Percentiles rank a stretch among this genome's conserved stretches.
These are phyloP conservation scores for Silene coronaria DNA, from an alignment of 179 eudicot species.

Conservation along the genomic window DNA sequence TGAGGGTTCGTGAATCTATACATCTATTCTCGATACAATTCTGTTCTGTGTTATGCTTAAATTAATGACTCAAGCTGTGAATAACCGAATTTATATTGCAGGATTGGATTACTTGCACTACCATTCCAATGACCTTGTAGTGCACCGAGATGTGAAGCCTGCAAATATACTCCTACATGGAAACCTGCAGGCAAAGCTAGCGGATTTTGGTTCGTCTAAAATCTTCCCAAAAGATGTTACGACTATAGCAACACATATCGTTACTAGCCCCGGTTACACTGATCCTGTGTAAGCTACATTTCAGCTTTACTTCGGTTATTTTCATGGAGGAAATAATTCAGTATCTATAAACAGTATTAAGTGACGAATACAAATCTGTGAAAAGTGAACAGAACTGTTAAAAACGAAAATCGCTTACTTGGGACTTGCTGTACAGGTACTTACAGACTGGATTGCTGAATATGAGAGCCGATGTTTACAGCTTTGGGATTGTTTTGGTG, in stretches of 20 bases:
- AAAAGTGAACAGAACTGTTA: too few species aligned
- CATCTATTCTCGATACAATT: neutral
- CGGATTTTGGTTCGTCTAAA: constrained; percentile 28
- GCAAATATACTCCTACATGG: constrained; percentile 23
- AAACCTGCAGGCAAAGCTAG: constrained; percentile 19
- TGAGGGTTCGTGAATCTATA: constrained; percentile 5
- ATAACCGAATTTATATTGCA: constrained; percentile 1
- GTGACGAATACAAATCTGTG: too few species aligned
- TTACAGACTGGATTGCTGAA: neutral
- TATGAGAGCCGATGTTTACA: constrained; percentile 13
- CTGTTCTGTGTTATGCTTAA: too few species aligned
- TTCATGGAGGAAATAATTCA: too few species aligned
- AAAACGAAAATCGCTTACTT: too few species aligned
- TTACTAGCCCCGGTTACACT: neutral
- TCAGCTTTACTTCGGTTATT: too few species aligned
- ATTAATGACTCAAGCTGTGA: neutral
- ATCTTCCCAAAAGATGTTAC: constrained; percentile 8
- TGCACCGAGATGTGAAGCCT: constrained; percentile 32
- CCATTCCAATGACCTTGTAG: constrained; percentile 6
- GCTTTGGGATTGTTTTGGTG: constrained; percentile 16
- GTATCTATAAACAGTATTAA: too few species aligned
- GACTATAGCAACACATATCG: neutral
- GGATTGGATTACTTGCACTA: constrained; percentile 26
- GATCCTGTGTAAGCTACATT: neutral
- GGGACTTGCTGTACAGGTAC: constrained; percentile 6